These are phyloP conservation scores for Pseudonectria buxi DNA, from an alignment of 2,329 filamentous ascomycete species.

Conservation along the genomic window DNA sequence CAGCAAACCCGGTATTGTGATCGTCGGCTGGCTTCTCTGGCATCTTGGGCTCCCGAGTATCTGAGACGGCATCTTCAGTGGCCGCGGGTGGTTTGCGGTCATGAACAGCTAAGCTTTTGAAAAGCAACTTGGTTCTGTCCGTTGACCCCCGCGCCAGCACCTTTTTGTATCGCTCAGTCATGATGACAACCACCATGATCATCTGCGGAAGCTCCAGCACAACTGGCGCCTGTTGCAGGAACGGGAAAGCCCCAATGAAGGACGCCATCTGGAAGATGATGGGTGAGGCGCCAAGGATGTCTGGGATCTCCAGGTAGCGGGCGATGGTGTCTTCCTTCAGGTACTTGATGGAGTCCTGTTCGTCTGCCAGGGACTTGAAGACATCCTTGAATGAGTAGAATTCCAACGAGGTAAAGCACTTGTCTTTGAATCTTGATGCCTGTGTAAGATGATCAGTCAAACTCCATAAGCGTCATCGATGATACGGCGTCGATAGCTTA, in stretches of 20 bases:
- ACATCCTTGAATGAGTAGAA: conserved; percentile 68
- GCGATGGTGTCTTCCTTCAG: conserved; percentile 63
- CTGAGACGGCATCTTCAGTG: conserved; percentile 4
- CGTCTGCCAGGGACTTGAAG: conserved; percentile 62
- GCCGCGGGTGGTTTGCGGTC: conserved; percentile 46
- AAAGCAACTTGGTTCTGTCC: conserved; percentile 58
- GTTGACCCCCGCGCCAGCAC: conserved; percentile 53
- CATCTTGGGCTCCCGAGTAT: conserved; percentile 4
- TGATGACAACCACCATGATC: conserved; percentile 64
- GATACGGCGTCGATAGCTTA: conserved; percentile 25
- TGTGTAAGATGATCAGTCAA: conserved; percentile 22
- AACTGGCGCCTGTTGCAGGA: conserved; percentile 61
- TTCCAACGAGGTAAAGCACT: conserved; percentile 65
- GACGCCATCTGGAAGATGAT: conserved; percentile 67
- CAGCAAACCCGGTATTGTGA: conserved; percentile 35
- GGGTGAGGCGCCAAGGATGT: conserved; percentile 59
- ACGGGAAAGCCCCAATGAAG: conserved; percentile 67
- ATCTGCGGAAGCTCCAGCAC: conserved; percentile 64
- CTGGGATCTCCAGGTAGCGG: conserved; percentile 67
- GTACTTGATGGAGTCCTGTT: conserved; percentile 54
- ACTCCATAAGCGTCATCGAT: conserved; percentile 1
- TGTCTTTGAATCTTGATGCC: conserved; percentile 59
- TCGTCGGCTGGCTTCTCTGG: conserved; percentile 2
- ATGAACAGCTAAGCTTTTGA: conserved; percentile 65
- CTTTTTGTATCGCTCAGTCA: conserved; percentile 62